phyloP scores from a whole-genome alignment of 1,139 yeast genomes.

The Suhomyces ambrosiae region DNA sequence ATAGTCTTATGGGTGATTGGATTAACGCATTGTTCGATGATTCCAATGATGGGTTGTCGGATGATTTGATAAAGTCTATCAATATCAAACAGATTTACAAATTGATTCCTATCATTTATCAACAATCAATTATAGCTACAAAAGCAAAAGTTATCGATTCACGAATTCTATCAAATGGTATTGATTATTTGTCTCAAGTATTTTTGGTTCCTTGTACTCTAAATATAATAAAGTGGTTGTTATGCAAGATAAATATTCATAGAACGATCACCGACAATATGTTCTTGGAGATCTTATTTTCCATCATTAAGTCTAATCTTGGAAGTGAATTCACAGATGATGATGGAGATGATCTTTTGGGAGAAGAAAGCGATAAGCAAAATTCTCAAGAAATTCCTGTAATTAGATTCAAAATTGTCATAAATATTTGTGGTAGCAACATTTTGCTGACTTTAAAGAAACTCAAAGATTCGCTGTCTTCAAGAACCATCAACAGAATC shows the following conservation, averaged over 20 bases:
- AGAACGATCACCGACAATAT: slow-evolving; percentile 12
- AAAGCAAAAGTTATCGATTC: slow-evolving; percentile 50
- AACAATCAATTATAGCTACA: slow-evolving; percentile 69
- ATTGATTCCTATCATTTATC: slow-evolving; percentile 71
- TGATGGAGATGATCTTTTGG: slow-evolving; percentile 14
- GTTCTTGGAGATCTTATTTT: slow-evolving; percentile 23
- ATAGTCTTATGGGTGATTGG: slow-evolving; percentile 71
- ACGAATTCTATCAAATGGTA: slow-evolving; percentile 39
- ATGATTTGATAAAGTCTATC: slow-evolving; percentile 70
- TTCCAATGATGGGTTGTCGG: slow-evolving; percentile 78
- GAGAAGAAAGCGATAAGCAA: slow-evolving; percentile 10
- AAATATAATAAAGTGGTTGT: slow-evolving; percentile 38
- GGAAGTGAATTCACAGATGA: slow-evolving; percentile 12
- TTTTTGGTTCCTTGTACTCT: slow-evolving; percentile 45
- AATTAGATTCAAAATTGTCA: slow-evolving; percentile 28
- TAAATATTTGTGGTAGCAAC: slow-evolving; percentile 26
- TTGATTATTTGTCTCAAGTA: slow-evolving; percentile 47
- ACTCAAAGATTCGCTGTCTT: slow-evolving; percentile 19
- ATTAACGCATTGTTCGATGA: slow-evolving; percentile 74
- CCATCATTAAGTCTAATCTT: slow-evolving; percentile 28
- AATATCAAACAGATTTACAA: slow-evolving; percentile 68
- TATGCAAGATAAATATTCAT: slow-evolving; percentile 15
- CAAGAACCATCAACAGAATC: slow-evolving; percentile 20
- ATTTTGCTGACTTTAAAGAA: slow-evolving; percentile 21
- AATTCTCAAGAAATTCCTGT: slow-evolving; percentile 19